phyloP scores from a whole-genome alignment of 2,329 filamentous ascomycete genomes.

The Teratosphaeria destructans region DNA sequence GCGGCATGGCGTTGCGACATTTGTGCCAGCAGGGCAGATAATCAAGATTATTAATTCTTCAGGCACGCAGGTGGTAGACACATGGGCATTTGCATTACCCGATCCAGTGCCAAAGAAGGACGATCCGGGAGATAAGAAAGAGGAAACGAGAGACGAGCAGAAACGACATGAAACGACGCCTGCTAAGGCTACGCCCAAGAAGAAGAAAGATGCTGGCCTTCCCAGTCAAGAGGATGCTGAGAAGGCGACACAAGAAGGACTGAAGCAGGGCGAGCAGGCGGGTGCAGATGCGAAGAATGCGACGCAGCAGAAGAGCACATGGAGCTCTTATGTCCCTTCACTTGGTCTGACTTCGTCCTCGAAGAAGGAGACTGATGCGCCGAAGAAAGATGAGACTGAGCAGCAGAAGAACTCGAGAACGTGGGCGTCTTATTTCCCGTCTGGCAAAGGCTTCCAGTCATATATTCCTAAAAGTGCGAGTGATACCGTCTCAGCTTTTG shows the following conservation, averaged over 20 bases:
- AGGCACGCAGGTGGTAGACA: constrained; percentile 37
- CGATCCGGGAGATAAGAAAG: constrained; percentile 11
- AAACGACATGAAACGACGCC: constrained; percentile 9
- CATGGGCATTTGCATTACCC: constrained; percentile 39
- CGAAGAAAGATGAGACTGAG: constrained; percentile 21
- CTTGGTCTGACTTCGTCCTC: constrained; percentile 7
- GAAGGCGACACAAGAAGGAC: constrained; percentile 18
- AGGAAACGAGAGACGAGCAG: constrained; percentile 13
- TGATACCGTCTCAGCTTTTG: constrained; percentile 34
- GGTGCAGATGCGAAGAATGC: constrained; percentile 9
- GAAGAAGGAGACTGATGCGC: constrained; percentile 8
- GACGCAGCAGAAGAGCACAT: constrained; percentile 18
- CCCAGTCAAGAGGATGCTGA: constrained; percentile 27
- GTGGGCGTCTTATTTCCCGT: constrained; percentile 39
- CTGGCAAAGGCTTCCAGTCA: constrained; percentile 37
- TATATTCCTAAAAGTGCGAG: constrained; percentile 36
- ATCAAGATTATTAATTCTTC: constrained; percentile 43
- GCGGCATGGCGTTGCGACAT: constrained; percentile 40
- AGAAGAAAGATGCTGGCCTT: constrained; percentile 18
- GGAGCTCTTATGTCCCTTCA: constrained; percentile 24
- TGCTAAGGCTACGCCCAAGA: constrained; percentile 15
- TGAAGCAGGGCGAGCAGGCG: constrained; percentile 12
- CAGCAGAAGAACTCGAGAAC: constrained; percentile 28
- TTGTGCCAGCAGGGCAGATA: constrained; percentile 37
- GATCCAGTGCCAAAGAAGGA: constrained; percentile 28